These are phyloP conservation scores for Karstenula rhodostoma DNA, from an alignment of 2,329 filamentous ascomycete genomes.

Conservation along the genomic window DNA sequence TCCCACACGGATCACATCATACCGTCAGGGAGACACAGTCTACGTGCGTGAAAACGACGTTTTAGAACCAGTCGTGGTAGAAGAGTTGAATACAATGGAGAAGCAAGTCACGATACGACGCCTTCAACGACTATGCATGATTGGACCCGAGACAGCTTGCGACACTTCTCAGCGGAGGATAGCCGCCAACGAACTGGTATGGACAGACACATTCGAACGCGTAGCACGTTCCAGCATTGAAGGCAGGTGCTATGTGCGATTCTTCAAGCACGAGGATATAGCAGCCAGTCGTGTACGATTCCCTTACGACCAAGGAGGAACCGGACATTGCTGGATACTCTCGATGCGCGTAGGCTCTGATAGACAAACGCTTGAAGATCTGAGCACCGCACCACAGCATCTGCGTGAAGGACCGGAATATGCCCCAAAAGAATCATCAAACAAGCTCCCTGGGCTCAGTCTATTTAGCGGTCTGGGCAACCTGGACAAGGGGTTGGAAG, in stretches of 20 bases:
- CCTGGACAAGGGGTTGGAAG: conserved; percentile 78
- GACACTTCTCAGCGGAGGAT: conserved; percentile 31
- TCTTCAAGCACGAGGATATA: conserved; percentile 55
- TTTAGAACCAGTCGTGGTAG: conserved; percentile 70
- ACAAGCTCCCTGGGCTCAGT: conserved; percentile 63
- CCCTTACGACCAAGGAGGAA: conserved; percentile 72
- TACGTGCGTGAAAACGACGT: conserved; percentile 53
- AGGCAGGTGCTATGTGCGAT: conserved; percentile 67
- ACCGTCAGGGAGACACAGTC: conserved; percentile 67
- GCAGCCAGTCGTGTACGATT: conserved; percentile 55
- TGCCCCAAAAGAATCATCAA: conserved; percentile 54
- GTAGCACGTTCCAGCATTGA: conserved; percentile 56
- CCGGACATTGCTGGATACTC: conserved; percentile 72
- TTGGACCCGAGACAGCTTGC: conserved; percentile 45
- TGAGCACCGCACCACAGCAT: not conserved
- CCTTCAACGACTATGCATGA: conserved; percentile 59
- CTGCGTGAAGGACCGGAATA: conserved; percentile 66
- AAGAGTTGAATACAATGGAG: conserved; percentile 43
- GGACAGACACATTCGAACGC: conserved; percentile 57
- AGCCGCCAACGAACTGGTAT: conserved; percentile 66
- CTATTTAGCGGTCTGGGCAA: conserved; percentile 82
- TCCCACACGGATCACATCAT: conserved; percentile 35
- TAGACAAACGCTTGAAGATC: not conserved
- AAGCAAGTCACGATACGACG: conserved; percentile 57
- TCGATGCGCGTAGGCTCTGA: conserved; percentile 41